Conservation (phyloP, 306 rosid genomes). For the Malus fusca region DNA sequence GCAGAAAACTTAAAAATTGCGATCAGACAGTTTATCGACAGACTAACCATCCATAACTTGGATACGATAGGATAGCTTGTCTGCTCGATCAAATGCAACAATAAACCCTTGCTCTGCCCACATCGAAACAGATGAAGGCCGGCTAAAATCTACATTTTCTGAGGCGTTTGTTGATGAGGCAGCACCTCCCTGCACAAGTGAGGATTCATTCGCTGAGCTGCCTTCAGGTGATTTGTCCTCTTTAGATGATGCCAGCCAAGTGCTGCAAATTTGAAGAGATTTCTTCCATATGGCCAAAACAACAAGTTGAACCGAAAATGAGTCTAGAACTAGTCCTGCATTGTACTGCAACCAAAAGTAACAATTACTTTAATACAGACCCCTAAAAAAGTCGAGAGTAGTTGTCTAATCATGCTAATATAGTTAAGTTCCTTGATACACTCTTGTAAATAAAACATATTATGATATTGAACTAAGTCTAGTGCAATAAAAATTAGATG, state of each 20-base stretch:
- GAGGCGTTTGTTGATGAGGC: conserved; percentile 22
- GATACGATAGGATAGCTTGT: conserved; percentile 47
- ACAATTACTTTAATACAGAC: conserved; percentile 10
- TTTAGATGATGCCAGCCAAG: conserved; percentile 40
- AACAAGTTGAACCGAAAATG: conserved; percentile 77
- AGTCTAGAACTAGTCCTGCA: conserved; percentile 47
- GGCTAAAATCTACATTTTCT: conserved; percentile 43
- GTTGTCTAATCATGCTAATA: neutral
- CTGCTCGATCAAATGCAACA: conserved; percentile 61
- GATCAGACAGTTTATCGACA: neutral
- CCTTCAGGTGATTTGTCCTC: conserved; percentile 27
- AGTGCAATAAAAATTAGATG: neutral
- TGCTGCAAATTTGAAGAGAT: conserved; percentile 49
- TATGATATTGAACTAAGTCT: neutral
- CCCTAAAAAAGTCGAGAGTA: neutral
- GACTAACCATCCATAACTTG: conserved; percentile 62
- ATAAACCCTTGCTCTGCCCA: conserved; percentile 71
- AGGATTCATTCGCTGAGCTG: conserved; percentile 33
- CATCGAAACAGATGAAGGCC: conserved; percentile 45
- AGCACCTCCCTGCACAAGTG: conserved; percentile 13
- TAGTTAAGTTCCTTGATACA: neutral
- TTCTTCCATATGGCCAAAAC: conserved; percentile 87
- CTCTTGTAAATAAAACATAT: neutral
- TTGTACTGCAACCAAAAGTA: conserved; percentile 47
- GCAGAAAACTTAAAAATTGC: neutral